Conservation (phyloP, 805 yeast genomes). For the Saturnispora hagleri region DNA sequence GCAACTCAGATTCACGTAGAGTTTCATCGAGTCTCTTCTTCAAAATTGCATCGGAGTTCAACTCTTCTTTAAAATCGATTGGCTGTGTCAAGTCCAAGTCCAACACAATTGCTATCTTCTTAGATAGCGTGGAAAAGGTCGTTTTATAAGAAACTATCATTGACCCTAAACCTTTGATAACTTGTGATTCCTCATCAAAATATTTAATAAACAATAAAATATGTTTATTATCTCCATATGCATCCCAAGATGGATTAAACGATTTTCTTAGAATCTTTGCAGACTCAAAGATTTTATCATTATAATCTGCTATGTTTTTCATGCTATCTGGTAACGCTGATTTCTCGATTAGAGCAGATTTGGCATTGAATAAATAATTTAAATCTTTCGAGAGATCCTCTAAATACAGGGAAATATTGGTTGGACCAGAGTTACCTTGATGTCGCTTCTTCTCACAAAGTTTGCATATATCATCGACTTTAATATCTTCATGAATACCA, state of each 20-base stretch:
- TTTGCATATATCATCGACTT: constrained; percentile 45
- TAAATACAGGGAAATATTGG: constrained; percentile 45
- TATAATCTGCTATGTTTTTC: neutral
- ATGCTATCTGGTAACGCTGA: constrained; percentile 8
- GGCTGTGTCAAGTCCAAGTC: constrained; percentile 29
- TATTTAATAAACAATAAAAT: constrained; percentile 47
- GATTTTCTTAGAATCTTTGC: constrained; percentile 4
- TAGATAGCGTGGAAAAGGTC: constrained; percentile 32
- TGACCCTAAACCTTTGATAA: constrained; percentile 60
- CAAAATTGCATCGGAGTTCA: constrained; percentile 45
- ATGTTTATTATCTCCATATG: constrained; percentile 20
- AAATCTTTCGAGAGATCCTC: constrained; percentile 47
- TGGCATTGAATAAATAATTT: constrained; percentile 23
- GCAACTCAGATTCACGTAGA: constrained; percentile 49
- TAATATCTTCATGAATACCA: constrained; percentile 21
- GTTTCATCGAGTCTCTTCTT: constrained; percentile 31
- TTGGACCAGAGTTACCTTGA: constrained; percentile 32
- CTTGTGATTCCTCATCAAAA: constrained; percentile 49
- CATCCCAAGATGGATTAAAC: constrained; percentile 16
- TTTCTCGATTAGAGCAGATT: constrained; percentile 11
- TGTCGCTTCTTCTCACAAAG: constrained; percentile 30
- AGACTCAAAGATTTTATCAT: constrained; percentile 13
- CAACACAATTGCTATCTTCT: constrained; percentile 34
- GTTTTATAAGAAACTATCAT: constrained; percentile 41
- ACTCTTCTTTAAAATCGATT: constrained; percentile 48